phyloP scores from a whole-genome alignment of 176 grass and related monocot genomes.

The Eleusine coracana region DNA sequence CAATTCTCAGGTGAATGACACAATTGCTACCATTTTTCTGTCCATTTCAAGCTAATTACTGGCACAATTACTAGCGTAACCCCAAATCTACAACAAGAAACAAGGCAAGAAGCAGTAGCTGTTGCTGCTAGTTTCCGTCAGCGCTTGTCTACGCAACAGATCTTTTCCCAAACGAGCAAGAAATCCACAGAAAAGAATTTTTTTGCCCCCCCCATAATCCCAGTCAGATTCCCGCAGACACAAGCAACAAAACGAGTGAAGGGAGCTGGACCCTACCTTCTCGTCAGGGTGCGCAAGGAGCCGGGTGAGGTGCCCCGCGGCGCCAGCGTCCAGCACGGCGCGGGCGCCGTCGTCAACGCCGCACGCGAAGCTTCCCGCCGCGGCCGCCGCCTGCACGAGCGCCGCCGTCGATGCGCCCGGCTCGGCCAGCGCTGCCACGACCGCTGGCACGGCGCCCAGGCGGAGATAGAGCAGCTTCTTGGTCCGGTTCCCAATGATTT shows the following conservation, averaged over 20 bases:
- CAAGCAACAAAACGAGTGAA: conserved; percentile 37
- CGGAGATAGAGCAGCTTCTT: conserved; percentile 95
- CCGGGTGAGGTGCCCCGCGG: conserved; percentile 59
- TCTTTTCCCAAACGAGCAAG: conserved; percentile 36
- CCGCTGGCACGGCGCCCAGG: conserved; percentile 78
- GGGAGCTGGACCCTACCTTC: conserved; percentile 56
- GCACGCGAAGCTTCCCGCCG: conserved; percentile 91
- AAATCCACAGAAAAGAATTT: not conserved
- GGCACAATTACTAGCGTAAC: conserved; percentile 2
- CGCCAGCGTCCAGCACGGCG: conserved; percentile 80
- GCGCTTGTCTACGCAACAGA: conserved; percentile 33
- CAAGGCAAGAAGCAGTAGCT: conserved; percentile 27
- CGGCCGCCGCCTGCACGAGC: conserved; percentile 89
- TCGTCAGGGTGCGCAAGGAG: conserved; percentile 76
- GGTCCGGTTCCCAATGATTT: conserved; percentile 98
- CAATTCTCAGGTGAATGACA: not conserved
- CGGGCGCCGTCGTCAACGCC: conserved; percentile 87
- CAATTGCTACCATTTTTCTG: not conserved
- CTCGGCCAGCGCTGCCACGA: conserved; percentile 65
- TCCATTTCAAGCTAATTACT: conserved; percentile 5
- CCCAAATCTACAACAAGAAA: conserved; percentile 1
- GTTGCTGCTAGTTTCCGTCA: conserved; percentile 40
- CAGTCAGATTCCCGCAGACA: conserved; percentile 21
- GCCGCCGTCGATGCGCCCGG: conserved; percentile 45
- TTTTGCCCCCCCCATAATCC: not conserved